Evolutionary conservation across 2,329 filamentous ascomycete species (phyloP).

Genomic region (Balansia obtecta): DNA sequence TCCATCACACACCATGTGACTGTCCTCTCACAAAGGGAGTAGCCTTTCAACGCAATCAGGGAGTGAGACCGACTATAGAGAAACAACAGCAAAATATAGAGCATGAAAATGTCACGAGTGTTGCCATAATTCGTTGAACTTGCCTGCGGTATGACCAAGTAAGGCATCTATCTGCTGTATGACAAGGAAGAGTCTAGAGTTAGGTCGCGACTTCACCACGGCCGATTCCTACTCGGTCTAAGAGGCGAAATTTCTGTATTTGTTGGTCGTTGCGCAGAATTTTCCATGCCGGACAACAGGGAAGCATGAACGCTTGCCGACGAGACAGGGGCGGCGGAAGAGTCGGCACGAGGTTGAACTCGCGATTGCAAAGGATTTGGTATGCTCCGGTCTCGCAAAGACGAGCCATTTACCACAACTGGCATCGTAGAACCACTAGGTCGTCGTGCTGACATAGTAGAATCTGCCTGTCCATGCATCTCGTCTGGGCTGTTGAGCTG

Average conservation of each 20-base stretch:
- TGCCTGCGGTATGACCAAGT: no score
- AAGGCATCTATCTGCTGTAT: no score
- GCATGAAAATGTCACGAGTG: no score
- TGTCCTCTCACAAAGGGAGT: background rate
- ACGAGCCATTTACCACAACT: constrained; percentile 3
- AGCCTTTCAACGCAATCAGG: background rate
- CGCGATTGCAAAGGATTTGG: constrained; percentile 1
- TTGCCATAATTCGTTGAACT: no score
- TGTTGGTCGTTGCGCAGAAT: background rate
- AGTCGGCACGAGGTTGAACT: background rate
- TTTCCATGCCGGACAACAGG: background rate
- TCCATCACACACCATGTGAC: background rate
- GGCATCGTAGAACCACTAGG: background rate
- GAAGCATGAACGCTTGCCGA: background rate
- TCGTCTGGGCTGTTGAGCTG: background rate
- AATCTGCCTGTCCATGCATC: background rate
- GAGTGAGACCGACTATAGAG: background rate
- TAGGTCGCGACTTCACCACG: constrained; percentile 2
- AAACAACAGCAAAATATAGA: background rate
- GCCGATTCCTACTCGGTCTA: constrained; percentile 3
- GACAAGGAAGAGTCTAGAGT: no score
- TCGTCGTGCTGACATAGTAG: background rate
- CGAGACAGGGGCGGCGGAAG: background rate
- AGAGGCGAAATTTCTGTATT: constrained; percentile 1
- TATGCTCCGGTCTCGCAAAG: constrained; percentile 1